Evolutionary conservation across 495 filamentous ascomycete genomes (phyloP), one percentile per base, ranked within the genome.

Genomic region (Xylaria scruposa): DNA sequence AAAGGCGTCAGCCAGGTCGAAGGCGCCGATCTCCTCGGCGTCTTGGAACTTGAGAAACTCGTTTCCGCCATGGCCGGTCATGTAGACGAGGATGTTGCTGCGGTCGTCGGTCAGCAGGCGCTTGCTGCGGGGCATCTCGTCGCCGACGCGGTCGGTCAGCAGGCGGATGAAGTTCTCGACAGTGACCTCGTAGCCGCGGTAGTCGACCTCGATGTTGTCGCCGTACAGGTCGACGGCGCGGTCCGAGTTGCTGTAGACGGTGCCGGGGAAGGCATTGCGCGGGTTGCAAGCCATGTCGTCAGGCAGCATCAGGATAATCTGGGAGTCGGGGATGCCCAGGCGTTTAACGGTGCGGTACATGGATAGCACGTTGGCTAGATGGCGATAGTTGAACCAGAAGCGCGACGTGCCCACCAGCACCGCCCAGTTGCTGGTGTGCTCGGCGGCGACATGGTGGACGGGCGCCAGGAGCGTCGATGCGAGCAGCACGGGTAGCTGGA

Each of bases 341-440:
- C 96, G 93, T 84, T 99, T 99, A 68, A 99, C 96, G 75, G 97
- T 98, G 76, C 96, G 94, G 85, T 99, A 99, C 64, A 99, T 89
- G 63, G 96, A 98, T 63, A 99, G 91, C 63, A 97, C 95, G 85
- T 99, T 99, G 78, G 97, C 95, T 47, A 99, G 90, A 78, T 99
- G 96, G 53, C 96, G 93, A 84, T 99, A 99, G 84, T 99, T 99
- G 89, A 99, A 99, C 96, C 96, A 99, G 86, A 99, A 99, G 69
- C 96, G 92, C 9, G 97, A 98, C n/a, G 96, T 99, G 58, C 92
- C 95, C 46, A 99, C 96, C 9, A 99, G 90, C 59, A 99, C 96
- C 3, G 96, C 96, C 97, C 97, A 99, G 80, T 99, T 99, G 73
- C 93, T 97, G 0, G 97, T 98, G 82, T 99, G 96, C 71, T 96